Evolutionary conservation across 2,329 filamentous ascomycete genomes (phyloP), one percentile per base, ranked within the genome.

Genomic region (Penicillium italicum): DNA sequence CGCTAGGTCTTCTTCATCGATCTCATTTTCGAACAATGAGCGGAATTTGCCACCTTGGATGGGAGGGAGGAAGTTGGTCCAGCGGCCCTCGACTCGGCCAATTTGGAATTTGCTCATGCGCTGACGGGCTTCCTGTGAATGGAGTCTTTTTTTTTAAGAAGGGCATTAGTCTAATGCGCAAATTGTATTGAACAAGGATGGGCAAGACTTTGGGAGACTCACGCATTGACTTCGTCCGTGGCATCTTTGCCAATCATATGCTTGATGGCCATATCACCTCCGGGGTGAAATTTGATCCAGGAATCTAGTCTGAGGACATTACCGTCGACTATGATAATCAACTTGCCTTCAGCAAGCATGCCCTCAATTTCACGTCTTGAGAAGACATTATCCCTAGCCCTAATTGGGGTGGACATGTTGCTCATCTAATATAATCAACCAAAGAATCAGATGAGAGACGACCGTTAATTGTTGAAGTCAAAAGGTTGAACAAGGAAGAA

Each of bases 211-310:
- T 11, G 34, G 52, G 56, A 46, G 42, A 78, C 87, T 45, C 80
- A 96, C 89, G 86, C 89, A 68, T 87, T 89, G 51, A 97, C 85
- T 75, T 97, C 93, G 71, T 96, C 91, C 10, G 93, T 96, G 41
- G 91, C 93, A 83, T 96, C 91, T 75, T 88, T 84, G 52, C 91
- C 91, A 57, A 97, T 82, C 90, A 97, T 92, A 69, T 97, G 93
- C 70, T 84, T 78, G 62, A 97, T 94, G 53, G 92, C 83, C 74
- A 90, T 91, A 64, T 91, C 85, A 62, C 94, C 94, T 44, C 94
- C 94, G 11, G 94, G 93, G 68, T 97, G 93, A 67, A 89, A 97
- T 47, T 85, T 85, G 45, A 94, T 76, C 91, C 91, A 97, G 30
- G 86, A 81, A 74, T 97, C 92, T 28, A 90, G 84, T 75, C 91